Evolutionary conservation across 345 rosid genomes (phyloP), one percentile per base, ranked within the genome.

Genomic region (Heritiera fomes): DNA sequence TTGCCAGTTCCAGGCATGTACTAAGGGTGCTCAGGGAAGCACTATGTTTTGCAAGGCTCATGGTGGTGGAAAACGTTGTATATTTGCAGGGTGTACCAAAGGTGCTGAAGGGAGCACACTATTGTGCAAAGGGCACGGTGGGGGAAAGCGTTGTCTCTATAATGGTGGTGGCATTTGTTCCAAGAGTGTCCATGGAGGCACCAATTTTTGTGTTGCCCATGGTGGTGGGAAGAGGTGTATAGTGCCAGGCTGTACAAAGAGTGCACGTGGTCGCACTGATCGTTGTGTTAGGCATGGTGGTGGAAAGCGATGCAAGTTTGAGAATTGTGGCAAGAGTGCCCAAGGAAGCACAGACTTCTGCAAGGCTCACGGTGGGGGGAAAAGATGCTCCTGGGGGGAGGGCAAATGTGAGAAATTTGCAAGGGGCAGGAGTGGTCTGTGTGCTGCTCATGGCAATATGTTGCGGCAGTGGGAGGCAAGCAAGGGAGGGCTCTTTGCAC

Each of bases 51-150:
- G 98, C 87, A 94, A 94, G 87, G 97, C 97, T 40, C 98, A 94
- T 20, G 97, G 97, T 34, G 98, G 98, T 9, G 98, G 98, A 11
- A 93, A 93, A 49, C 91, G 98, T 13, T 95, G 98, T 80, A 88
- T 93, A 80, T 91, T 93, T 76, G 90, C 93, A 0, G 98, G 98
- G 12, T 95, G 98, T 88, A 89, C 86, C 3, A 95, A 90, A 75
- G 98, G 98, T 50, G 98, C 98, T 0, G 98, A 95, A 85, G 98
- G 98, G 58, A 95, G 98, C 78, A 95, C 98, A 0, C 98, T 97
- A 1, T 69, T 95, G 79, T 95, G 98, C 87, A 95, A 95, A 84
- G 98, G 93, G 34, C 98, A 95, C 1, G 98, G 98, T 78, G 98
- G 98, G 15, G 98, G 98, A 41, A 95, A 95, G 77, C 93, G 98